Percentiles rank a stretch among this genome's conserved stretches.
phyloP scores from a whole-genome alignment of 176 grass and related monocot genomes.

The Aegilops bicornis region DNA sequence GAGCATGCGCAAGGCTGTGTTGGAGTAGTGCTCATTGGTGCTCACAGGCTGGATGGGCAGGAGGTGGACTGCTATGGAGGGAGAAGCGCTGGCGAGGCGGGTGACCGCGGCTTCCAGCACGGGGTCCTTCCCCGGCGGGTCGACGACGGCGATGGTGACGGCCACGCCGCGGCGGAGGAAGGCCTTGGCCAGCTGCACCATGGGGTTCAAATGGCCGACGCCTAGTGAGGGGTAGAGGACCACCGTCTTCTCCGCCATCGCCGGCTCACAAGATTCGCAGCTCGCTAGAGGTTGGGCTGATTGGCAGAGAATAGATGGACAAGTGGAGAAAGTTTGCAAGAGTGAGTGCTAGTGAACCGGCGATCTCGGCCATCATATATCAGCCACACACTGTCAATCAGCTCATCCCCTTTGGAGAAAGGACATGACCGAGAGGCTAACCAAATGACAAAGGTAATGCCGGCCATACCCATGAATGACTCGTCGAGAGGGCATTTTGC shows the following conservation, averaged over 20 bases:
- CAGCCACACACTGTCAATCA: neutral
- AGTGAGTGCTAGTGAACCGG: neutral
- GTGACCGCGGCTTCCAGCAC: constrained; percentile 26
- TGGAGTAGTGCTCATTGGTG: neutral
- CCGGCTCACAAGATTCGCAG: neutral
- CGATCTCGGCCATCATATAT: neutral
- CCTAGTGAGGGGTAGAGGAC: constrained; percentile 51
- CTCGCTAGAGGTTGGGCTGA: neutral
- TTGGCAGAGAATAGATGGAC: neutral
- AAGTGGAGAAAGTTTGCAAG: neutral
- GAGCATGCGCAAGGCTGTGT: neutral
- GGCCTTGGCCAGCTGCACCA: constrained; percentile 59
- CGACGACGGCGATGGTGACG: constrained; percentile 42
- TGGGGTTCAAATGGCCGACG: constrained; percentile 62
- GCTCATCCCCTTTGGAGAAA: too few relatives aligned
- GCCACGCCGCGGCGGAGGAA: constrained; percentile 37
- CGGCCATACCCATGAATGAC: too few relatives aligned
- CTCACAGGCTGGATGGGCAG: neutral
- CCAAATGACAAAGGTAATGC: too few relatives aligned
- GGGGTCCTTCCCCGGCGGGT: neutral
- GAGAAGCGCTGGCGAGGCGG: constrained; percentile 12
- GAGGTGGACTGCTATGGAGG: constrained; percentile 31
- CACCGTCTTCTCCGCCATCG: constrained; percentile 39
- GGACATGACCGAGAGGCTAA: too few relatives aligned
- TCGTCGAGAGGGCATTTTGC: too few relatives aligned